These are phyloP conservation scores for Saxophila tyrrhenica DNA, from an alignment of 495 filamentous ascomycete genomes.

Conservation along the genomic window DNA sequence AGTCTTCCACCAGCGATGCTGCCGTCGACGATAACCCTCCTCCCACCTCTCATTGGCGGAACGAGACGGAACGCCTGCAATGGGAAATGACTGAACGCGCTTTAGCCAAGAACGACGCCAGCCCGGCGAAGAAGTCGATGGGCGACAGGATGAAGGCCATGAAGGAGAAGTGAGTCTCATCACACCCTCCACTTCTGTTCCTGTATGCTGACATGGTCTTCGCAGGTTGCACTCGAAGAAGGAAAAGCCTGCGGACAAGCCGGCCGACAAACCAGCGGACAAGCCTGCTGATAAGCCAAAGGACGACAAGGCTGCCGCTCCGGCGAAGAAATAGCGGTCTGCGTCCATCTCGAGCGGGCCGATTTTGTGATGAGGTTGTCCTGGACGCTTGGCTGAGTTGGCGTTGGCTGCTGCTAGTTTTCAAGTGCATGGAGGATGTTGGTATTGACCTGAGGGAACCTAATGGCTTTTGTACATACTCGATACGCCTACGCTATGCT, in stretches of 20 bases:
- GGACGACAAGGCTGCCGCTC: not conserved
- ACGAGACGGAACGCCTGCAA: slow-evolving; percentile 1
- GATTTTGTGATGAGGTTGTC: not conserved
- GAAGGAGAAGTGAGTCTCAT: not conserved
- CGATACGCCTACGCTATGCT: not conserved
- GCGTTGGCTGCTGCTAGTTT: too few relatives aligned
- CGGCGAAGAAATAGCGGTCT: not conserved
- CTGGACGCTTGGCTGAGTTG: too few relatives aligned
- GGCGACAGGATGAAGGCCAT: not conserved
- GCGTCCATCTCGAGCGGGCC: not conserved
- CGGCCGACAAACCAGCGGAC: not conserved
- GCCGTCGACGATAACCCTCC: not conserved
- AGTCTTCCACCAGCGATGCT: not conserved
- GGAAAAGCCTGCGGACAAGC: not conserved
- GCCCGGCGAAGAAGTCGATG: not conserved
- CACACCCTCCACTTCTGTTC: not conserved
- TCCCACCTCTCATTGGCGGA: not conserved
- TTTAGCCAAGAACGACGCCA: not conserved
- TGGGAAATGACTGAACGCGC: slow-evolving; percentile 5
- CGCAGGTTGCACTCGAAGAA: not conserved
- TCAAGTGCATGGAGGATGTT: too few relatives aligned
- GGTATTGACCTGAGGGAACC: too few relatives aligned
- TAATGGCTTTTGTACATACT: not conserved
- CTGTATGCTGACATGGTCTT: not conserved
- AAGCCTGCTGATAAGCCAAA: not conserved